Conservation (phyloP, 768 basidiomycete species). For the Neoboletus subvelutipes region DNA sequence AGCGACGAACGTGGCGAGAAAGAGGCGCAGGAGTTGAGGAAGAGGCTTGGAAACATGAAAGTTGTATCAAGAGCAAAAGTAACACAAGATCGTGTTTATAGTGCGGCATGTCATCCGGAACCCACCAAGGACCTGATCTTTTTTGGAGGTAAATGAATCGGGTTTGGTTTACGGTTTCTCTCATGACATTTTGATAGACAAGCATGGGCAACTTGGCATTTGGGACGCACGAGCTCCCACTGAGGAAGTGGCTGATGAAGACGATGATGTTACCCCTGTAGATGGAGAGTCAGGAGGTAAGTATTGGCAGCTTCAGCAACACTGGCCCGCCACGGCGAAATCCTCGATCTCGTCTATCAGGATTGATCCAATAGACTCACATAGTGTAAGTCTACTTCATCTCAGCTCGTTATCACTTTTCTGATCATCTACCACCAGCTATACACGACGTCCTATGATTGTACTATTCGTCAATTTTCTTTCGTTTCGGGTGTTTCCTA, state of each 20-base stretch:
- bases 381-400: conserved; percentile 50
- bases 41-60: conserved; percentile 54
- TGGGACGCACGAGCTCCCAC: conserved; percentile 79
- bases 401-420: neutral
- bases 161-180: neutral
- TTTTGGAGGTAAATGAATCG: conserved; percentile 60
- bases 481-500: conserved; percentile 70
- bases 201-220: conserved; percentile 78
- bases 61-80: conserved; percentile 82
- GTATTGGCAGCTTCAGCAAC: conserved; percentile 76
- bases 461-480: conserved; percentile 69
- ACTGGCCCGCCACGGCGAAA: conserved; percentile 80
- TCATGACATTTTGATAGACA: conserved; percentile 50
- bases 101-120: conserved; percentile 80
- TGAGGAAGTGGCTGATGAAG: conserved; percentile 68
- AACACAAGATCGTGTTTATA: conserved; percentile 70
- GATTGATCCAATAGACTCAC: conserved; percentile 71
- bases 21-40: conserved; percentile 53
- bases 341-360: conserved; percentile 80
- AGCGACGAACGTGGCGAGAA: conserved; percentile 45
- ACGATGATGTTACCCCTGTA: conserved; percentile 44
- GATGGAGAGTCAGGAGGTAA: conserved; percentile 61
- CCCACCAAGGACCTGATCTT: conserved; percentile 80
- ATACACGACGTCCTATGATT: conserved; percentile 82
- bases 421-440: conserved; percentile 44